phyloP scores from a whole-genome alignment of 306 rosid species.

The Cicer chorassanicum region DNA sequence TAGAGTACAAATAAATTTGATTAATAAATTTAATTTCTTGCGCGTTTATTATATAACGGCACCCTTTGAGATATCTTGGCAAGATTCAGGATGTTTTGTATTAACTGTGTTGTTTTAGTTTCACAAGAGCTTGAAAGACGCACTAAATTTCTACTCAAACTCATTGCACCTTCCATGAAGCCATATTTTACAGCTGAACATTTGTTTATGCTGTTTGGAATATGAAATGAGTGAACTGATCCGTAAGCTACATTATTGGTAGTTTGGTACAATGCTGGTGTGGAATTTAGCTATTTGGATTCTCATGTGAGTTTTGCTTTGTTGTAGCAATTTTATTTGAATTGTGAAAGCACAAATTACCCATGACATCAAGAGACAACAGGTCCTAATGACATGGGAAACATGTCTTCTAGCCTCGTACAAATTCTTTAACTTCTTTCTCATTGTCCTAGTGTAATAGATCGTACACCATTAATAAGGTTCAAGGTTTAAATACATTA shows the following conservation, averaged over 20 bases:
- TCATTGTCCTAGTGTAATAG: conserved; percentile 7
- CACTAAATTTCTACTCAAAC: conserved; percentile 19
- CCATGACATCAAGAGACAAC: conserved; percentile 27
- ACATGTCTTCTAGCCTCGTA: conserved; percentile 42
- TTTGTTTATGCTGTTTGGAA: conserved; percentile 28
- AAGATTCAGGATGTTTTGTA: conserved; percentile 5
- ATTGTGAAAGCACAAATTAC: conserved; percentile 27
- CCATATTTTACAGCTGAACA: conserved; percentile 27
- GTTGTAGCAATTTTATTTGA: conserved; percentile 40
- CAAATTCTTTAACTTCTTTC: conserved; percentile 20
- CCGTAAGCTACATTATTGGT: conserved; percentile 33
- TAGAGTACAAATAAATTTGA: not conserved
- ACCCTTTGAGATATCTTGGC: conserved; percentile 4
- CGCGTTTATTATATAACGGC: conserved; percentile 12
- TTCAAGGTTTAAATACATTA: conserved; percentile 29
- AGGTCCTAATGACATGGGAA: conserved; percentile 15
- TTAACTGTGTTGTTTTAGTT: not conserved
- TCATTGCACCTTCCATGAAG: conserved; percentile 30
- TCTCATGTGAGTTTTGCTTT: conserved; percentile 11
- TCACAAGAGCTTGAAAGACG: conserved; percentile 4
- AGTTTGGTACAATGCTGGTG: conserved; percentile 30
- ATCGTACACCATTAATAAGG: conserved; percentile 34
- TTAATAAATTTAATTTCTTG: not conserved
- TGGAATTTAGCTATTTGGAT: conserved; percentile 36
- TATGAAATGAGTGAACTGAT: conserved; percentile 24